Evolutionary conservation across 2,329 filamentous ascomycete species (phyloP), one percentile per base, ranked within the genome.

Genomic region (Aspergillus felis): DNA sequence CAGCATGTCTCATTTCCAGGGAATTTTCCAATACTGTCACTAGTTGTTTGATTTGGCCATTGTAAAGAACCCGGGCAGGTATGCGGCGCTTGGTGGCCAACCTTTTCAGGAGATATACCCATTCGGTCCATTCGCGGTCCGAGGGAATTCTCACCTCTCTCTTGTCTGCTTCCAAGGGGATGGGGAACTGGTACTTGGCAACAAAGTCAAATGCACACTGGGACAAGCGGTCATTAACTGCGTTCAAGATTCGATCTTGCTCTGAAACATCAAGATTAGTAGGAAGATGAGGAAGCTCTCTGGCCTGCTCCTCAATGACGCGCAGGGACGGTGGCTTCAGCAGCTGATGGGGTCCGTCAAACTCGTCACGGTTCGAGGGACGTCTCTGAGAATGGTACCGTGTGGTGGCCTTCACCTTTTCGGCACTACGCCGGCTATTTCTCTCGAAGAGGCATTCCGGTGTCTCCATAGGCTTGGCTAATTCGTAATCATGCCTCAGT

Each of bases 131-230:
- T 74, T 94, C 91, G 61, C 90, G 83, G 75, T 92, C 90, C 68
- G 87, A 86, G 32, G 90, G 86, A 49, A 86, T 79, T 71, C 89
- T 86, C 54, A 92, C 83, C 56, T 88, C 87, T 64, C 90, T 84
- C 84, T 92, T 92, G 72, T 93, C 89, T 73, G 89, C 84, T 57
- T 91, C 90, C 67, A 94, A 76, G 10, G 91, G 91, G 65, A 95
- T 92, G 12, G 91, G 91, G 71, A 95, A 95, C 75, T 93, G 90
- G 73, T 94, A 94, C 75, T 91, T 92, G 66, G 91, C 91, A 67
- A 95, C 87, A 75, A 95, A 95, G 76, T 95, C 90, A 80, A 89
- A 95, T 32, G 90, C 91, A 73, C 90, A 94, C 73, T 89, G 88
- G 25, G 90, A 92, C 49, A 95, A 81, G 60, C 90, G 84, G 75